Percentiles rank a stretch among this genome's conserved stretches.
Evolutionary conservation across 78 protist species (phyloP).

Genomic region (Capsaspora owczarzaki): DNA sequence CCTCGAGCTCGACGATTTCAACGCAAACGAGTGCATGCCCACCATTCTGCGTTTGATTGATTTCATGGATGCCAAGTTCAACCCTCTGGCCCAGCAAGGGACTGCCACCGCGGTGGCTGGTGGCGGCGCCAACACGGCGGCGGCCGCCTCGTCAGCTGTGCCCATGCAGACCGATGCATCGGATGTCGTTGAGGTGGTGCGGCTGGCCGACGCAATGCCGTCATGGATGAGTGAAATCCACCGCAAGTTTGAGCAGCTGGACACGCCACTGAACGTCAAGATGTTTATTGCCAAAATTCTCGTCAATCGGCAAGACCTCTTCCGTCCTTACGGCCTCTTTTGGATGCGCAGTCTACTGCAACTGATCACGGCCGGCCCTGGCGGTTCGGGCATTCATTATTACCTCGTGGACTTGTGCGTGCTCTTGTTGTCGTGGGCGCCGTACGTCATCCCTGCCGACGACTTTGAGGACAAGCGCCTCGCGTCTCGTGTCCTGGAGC

Average conservation of each 20-base stretch:
- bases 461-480: not conserved
- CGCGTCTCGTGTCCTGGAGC: not conserved
- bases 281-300: conserved; percentile 30
- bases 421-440: conserved; percentile 14
- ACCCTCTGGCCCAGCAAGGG: too few relatives aligned
- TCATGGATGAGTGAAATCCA: conserved; percentile 7
- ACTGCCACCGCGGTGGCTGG: too few relatives aligned
- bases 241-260: not conserved
- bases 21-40: conserved; percentile 21
- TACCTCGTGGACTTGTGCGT: conserved; percentile 18
- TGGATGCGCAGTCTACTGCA: conserved; percentile 3
- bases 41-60: conserved; percentile 13
- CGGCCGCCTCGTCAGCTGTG: too few relatives aligned
- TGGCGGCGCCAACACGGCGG: too few relatives aligned
- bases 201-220: not conserved
- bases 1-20: conserved; percentile 33
- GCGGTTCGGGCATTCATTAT: conserved; percentile 20
- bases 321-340: not conserved
- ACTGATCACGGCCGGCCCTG: not conserved
- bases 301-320: conserved; percentile 9
- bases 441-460: not conserved
- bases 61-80: not conserved
- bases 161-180: not conserved
- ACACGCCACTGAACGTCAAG: conserved; percentile 1
- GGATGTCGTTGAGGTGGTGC: not conserved